phyloP scores from a whole-genome alignment of 2,329 filamentous ascomycete genomes.

The Aureobasidium sp. region DNA sequence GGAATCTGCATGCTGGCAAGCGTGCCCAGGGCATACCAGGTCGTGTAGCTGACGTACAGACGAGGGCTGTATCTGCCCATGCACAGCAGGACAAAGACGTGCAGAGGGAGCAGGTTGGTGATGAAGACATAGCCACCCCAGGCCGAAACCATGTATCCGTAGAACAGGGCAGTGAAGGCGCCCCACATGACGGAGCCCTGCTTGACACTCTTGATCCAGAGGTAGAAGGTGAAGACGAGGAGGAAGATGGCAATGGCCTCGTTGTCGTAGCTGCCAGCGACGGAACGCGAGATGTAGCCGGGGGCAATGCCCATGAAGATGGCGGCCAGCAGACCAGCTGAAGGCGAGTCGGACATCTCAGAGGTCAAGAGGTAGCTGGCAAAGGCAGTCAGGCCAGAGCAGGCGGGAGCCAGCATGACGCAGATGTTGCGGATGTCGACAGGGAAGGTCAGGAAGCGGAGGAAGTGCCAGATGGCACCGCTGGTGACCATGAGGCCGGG shows the following conservation, averaged over 20 bases:
- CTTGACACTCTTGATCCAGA: conserved; percentile 99
- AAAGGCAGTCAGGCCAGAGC: conserved; percentile 87
- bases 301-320: conserved; percentile 96
- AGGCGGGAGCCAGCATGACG: conserved; percentile 88
- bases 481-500: conserved; percentile 99
- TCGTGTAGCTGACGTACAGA: conserved; percentile 93
- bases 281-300: conserved; percentile 95
- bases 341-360: conserved; percentile 93
- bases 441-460: conserved; percentile 80
- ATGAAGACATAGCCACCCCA: conserved; percentile 99
- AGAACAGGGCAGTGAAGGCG: conserved; percentile 87
- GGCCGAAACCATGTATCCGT: conserved; percentile 99
- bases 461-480: conserved; percentile 89
- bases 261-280: conserved; percentile 98
- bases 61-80: conserved; percentile 96
- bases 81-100: conserved; percentile 86
- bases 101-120: conserved; percentile 89
- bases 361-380: conserved; percentile 92
- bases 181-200: conserved; percentile 95
- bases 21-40: conserved; percentile 95
- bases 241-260: conserved; percentile 99
- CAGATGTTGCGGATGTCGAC: conserved; percentile 99
- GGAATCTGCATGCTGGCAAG: conserved; percentile 98
- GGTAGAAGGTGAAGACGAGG: conserved; percentile 94
- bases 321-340: conserved; percentile 88